phyloP scores from a whole-genome alignment of 768 basidiomycete genomes.

The Hydnum rufescens region DNA sequence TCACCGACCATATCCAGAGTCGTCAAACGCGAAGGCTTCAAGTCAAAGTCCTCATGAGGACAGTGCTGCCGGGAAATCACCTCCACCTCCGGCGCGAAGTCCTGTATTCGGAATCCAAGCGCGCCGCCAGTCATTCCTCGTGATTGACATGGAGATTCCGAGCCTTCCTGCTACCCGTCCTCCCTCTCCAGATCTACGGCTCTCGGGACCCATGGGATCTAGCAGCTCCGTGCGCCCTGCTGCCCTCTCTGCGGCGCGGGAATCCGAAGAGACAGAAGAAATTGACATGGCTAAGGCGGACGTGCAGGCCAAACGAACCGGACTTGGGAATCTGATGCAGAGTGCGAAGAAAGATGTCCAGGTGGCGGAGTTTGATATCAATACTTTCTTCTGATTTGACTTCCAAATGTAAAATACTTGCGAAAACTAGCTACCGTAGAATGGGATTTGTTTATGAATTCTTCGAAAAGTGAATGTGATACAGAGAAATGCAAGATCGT shows the following conservation, averaged over 20 bases:
- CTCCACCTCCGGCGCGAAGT: background rate
- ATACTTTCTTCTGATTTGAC: slow-evolving; percentile 44
- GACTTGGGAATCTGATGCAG: slow-evolving; percentile 70
- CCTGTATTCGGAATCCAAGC: slow-evolving; percentile 18
- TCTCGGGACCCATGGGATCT: background rate
- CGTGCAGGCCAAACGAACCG: slow-evolving; percentile 26
- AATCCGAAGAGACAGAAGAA: background rate
- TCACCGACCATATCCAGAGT: background rate
- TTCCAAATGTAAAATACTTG: no score
- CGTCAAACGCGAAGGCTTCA: background rate
- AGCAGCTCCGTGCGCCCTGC: background rate
- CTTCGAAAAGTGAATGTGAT: no score
- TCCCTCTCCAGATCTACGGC: slow-evolving; percentile 24
- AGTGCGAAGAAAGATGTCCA: slow-evolving; percentile 75
- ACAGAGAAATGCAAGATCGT: no score
- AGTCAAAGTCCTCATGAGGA: background rate
- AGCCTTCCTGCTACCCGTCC: slow-evolving; percentile 38
- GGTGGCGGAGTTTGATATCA: slow-evolving; percentile 79
- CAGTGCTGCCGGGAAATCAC: background rate
- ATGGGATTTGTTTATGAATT: no score
- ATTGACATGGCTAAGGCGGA: background rate
- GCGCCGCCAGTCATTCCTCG: slow-evolving; percentile 48
- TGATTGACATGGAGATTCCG: slow-evolving; percentile 77
- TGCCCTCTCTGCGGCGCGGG: background rate
- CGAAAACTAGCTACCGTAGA: no score